Conservation (phyloP, 805 yeast species). For the Metschnikowia drakensbergensis region DNA sequence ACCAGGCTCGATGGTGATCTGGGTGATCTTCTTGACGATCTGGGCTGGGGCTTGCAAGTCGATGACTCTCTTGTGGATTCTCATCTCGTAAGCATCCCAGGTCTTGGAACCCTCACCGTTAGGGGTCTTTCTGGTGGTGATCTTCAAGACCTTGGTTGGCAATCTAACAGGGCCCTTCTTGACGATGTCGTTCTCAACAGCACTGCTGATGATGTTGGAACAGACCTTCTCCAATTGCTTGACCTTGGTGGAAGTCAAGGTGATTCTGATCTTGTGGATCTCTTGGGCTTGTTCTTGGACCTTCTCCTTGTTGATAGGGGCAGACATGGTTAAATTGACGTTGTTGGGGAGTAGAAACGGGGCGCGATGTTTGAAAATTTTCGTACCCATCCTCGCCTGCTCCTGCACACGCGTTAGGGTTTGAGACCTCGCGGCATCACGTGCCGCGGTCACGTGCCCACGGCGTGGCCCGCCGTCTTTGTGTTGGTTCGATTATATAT, state of each 20-base stretch:
- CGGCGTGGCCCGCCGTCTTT: too few species aligned
- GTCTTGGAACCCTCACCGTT: constrained; percentile 99
- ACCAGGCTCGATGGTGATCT: constrained; percentile 98
- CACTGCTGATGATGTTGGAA: constrained; percentile 82
- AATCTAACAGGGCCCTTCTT: constrained; percentile 99
- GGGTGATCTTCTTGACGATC: constrained; percentile 91
- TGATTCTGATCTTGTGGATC: constrained; percentile 97
- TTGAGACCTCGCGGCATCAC: constrained; percentile 8
- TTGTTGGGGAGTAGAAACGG: constrained; percentile 25
- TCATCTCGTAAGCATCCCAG: constrained; percentile 99
- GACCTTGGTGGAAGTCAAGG: constrained; percentile 98
- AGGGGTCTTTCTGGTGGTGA: constrained; percentile 99
- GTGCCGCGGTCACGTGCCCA: neutral
- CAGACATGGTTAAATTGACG: constrained; percentile 59
- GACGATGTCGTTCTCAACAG: constrained; percentile 73
- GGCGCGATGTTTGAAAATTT: constrained; percentile 14
- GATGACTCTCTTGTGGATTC: constrained; percentile 99
- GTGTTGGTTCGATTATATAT: neutral
- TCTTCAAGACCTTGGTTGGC: constrained; percentile 98
- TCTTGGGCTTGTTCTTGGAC: constrained; percentile 78
- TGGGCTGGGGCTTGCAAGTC: constrained; percentile 96
- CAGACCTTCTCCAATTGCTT: constrained; percentile 97
- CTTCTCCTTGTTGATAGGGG: constrained; percentile 76
- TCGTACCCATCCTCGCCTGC: constrained; percentile 3
- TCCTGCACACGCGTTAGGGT: constrained; percentile 10